Base-by-base conservation (phyloP, 805 yeast genomes). In the Metschnikowia anglica region DNA sequence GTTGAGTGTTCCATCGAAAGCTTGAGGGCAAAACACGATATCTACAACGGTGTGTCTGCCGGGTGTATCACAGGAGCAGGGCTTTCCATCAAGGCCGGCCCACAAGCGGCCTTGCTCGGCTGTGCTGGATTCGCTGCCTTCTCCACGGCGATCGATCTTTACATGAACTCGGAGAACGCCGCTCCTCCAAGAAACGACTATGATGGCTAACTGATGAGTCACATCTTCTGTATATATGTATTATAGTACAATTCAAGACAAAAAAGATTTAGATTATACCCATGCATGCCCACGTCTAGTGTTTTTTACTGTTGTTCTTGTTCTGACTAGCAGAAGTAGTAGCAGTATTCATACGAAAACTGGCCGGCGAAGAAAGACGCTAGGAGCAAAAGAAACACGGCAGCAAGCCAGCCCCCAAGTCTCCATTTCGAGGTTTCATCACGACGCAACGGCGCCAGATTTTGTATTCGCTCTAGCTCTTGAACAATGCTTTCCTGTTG, bases 21-120 rank as follows among this genome's bases (percentile, higher is more conserved):
- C 26, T 47, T 53, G 28, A 24, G 56, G 6, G 56, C 56, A 3
- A 89, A 87, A 58, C 89, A 85, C 58, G 99, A 93, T 63, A 78
- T 91, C 9, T 88, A 83, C 67, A 93, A 93, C 61, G 97, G 97
- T 34, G 80, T 88, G 2, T 75, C 80, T 33, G 98, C 98, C 3
- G 99, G 99, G 2, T 93, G 97, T 66, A 72, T 91, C 27, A 93
- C 99, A 1, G 99, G 99, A 33, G 99, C 96, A 25, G 97, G 96
- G 0, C 74, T 93, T 39, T 95, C 97, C 2, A 76, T 86, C 53
- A 88, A 85, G 60, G 80, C 93, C 36, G 99, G 99, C 1, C 99
- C 99, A 1, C 89, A 83, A 55, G 95, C 96, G 21, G 93, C 96
- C 0, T 55, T 81, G 19, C 62, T 90, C 45, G 99, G 99, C 1